Base-by-base conservation (phyloP, 306 rosid genomes). In the Citrullus amarus region DNA sequence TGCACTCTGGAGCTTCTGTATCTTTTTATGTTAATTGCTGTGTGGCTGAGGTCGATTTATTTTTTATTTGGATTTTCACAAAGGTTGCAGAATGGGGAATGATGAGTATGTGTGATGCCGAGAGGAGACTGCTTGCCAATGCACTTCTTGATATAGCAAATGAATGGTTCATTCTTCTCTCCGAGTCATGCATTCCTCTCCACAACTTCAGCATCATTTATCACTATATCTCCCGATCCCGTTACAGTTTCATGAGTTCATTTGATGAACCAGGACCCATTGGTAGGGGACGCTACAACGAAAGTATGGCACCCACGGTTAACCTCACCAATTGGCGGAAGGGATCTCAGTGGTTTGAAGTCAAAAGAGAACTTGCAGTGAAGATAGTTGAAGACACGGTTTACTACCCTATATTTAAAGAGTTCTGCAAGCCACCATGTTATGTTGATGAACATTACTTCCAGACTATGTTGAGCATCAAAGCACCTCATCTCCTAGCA, bases 391-490 rank as follows among this genome's bases (percentile, higher is more conserved):
- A 85, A 79, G 93, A 90, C 84, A 77, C 10, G 4, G 82, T 79
- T 67, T 90, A 88, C 85, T 85, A 90, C 79, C 91, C 88, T 1
- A 84, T 81, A 67, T 86, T 90, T 76, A 86, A 58, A 51, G 75
- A 90, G 5, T 90, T 86, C 80, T 90, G 93, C 81, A 48, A 0
- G 16, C 93, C 93, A 34, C 80, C 82, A 79, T 90, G 93, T 81
- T 90, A 90, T 73, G 93, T 90, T 0, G 93, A 90, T 77, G 93
- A 90, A 84, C 93, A 90, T 84, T 90, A 88, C 86, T 90, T 90
- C 66, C 93, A 88, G 82, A 88, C 91, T 5, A 86, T 88, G 89
- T 79, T 90, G 72, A 80, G 84, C 80, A 85, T 90, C 20, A 80
- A 53, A 22, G 74, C 83, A 20, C 93, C 93, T 78, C 90, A 79